Conservation (phyloP, 1,139 yeast species). For the Candida sojae region DNA sequence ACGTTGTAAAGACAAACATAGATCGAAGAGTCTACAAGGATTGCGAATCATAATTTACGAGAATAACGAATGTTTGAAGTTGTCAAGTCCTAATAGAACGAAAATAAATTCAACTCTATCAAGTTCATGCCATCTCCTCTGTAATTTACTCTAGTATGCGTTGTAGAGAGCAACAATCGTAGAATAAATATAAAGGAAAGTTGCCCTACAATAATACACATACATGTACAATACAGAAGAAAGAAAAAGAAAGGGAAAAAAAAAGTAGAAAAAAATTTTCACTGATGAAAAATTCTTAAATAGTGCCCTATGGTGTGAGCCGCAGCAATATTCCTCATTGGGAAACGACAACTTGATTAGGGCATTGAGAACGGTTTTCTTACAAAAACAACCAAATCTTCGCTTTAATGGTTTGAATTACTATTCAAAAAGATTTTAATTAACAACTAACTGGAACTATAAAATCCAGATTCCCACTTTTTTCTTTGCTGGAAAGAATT, state of each 20-base stretch:
- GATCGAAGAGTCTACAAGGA: background rate
- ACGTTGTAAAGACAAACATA: no score
- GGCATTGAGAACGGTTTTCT: background rate
- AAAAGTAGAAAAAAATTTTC: slow-evolving; percentile 7
- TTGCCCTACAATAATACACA: slow-evolving; percentile 58
- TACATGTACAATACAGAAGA: slow-evolving; percentile 47
- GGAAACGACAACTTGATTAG: background rate
- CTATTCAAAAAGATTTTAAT: no score
- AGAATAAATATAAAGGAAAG: slow-evolving; percentile 19
- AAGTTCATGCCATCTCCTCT: slow-evolving; percentile 5
- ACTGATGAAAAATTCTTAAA: background rate
- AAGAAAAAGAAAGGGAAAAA: slow-evolving; percentile 10
- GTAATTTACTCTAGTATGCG: slow-evolving; percentile 52
- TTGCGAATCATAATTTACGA: no score
- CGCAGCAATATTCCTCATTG: background rate
- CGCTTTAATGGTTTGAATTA: no score
- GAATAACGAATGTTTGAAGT: slow-evolving; percentile 1
- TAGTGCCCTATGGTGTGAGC: background rate
- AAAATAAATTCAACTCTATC: background rate
- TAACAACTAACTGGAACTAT: no score
- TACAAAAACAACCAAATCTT: no score
- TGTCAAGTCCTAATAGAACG: slow-evolving; percentile 4
- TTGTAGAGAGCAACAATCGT: slow-evolving; percentile 56
- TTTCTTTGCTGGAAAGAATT: no score
- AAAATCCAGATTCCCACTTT: no score